A percentile compares a stretch with the other conserved stretches of the same genome.
These are phyloP conservation scores for Prinsepia uniflora DNA, from an alignment of 306 rosid species.

Conservation along the genomic window DNA sequence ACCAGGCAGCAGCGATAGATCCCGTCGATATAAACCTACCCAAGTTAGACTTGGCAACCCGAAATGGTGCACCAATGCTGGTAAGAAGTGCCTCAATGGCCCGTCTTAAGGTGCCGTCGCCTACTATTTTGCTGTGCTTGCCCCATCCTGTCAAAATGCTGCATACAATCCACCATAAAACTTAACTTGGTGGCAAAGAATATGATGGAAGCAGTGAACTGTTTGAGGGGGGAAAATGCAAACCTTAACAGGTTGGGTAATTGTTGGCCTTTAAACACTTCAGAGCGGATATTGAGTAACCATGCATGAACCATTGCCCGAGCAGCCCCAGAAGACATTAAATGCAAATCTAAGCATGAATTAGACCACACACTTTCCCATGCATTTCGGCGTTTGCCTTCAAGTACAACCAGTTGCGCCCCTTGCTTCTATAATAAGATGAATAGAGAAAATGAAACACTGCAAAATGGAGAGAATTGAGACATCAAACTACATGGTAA, in stretches of 20 bases:
- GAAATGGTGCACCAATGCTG: constrained; percentile 82
- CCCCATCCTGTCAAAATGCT: constrained; percentile 99
- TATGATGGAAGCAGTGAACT: background rate
- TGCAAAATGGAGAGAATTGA: no score
- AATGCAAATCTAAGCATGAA: constrained; percentile 77
- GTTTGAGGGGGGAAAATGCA: background rate
- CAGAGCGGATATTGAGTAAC: constrained; percentile 58
- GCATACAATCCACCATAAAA: constrained; percentile 16
- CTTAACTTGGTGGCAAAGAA: constrained; percentile 11
- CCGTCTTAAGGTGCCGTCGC: constrained; percentile 61
- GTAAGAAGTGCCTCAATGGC: constrained; percentile 65
- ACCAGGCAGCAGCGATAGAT: constrained; percentile 62
- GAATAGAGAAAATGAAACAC: background rate
- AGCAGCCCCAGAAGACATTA: constrained; percentile 94
- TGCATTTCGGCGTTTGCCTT: constrained; percentile 70
- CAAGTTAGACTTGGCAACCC: constrained; percentile 50
- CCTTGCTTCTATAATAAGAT: constrained; percentile 58
- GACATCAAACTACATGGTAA: background rate
- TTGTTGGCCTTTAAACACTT: constrained; percentile 58
- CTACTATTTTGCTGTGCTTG: constrained; percentile 88
- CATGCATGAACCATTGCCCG: constrained; percentile 93
- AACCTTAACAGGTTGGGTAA: constrained; percentile 69
- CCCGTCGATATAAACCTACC: constrained; percentile 77
- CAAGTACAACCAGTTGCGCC: constrained; percentile 80
- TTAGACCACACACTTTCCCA: constrained; percentile 81